Percentiles rank a stretch among this genome's conserved stretches.
phyloP scores from a whole-genome alignment of 768 basidiomycete species.

The Roridomyces roridus region DNA sequence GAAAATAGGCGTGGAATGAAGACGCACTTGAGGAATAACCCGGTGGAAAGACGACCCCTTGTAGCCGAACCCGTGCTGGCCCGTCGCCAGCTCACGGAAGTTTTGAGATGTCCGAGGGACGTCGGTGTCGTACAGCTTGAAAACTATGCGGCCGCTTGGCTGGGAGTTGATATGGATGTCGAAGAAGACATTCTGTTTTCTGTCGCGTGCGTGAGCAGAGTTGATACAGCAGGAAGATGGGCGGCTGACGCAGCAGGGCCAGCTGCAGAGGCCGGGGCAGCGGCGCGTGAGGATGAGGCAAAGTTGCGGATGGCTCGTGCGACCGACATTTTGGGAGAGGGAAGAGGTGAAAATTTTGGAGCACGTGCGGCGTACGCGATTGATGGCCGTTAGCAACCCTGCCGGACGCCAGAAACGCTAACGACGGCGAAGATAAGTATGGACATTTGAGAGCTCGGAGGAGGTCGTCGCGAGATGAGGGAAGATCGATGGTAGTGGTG shows the following conservation, averaged over 20 bases:
- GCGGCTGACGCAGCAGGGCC: not conserved
- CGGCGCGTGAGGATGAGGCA: conserved; percentile 16
- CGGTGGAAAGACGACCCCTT: conserved; percentile 75
- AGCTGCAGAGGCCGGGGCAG: not conserved
- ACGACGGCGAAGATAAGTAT: no score
- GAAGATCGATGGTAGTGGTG: no score
- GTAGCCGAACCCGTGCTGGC: conserved; percentile 79
- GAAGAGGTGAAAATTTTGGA: conserved; percentile 32
- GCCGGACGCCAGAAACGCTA: no score
- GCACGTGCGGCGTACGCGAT: no score
- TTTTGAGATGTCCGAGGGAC: conserved; percentile 80
- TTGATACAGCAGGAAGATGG: no score
- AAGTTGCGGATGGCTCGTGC: conserved; percentile 22
- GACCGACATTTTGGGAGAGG: conserved; percentile 36
- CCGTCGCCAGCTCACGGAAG: conserved; percentile 90
- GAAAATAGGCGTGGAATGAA: not conserved
- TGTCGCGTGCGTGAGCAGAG: not conserved
- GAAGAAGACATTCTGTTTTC: conserved; percentile 44
- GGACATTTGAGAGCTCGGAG: no score
- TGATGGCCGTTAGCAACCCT: no score
- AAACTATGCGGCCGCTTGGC: conserved; percentile 65
- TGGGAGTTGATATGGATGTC: conserved; percentile 58
- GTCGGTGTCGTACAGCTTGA: conserved; percentile 85
- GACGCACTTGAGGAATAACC: conserved; percentile 61
- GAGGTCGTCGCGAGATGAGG: no score